A percentile compares a stretch with the other conserved stretches of the same genome.
These are phyloP conservation scores for Holtermanniella nyarrowii DNA, from an alignment of 768 basidiomycete species.

Conservation along the genomic window DNA sequence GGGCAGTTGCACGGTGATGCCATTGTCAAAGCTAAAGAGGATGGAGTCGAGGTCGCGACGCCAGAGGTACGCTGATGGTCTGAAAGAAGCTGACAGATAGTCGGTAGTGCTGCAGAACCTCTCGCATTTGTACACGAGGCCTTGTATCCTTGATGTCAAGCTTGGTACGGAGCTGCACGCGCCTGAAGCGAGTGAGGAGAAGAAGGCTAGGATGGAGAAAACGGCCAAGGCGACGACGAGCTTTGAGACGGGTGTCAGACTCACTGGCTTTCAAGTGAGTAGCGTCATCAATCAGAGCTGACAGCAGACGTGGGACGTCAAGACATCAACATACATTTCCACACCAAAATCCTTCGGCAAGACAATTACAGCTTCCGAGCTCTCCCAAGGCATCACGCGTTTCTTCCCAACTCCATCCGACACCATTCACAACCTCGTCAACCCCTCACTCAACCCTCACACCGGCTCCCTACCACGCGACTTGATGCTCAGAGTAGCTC, in stretches of 20 bases:
- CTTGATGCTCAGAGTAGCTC: slow-evolving; percentile 53
- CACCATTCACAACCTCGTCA: neutral
- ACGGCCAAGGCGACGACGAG: slow-evolving; percentile 63
- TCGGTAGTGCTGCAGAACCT: slow-evolving; percentile 80
- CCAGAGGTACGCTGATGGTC: slow-evolving; percentile 21
- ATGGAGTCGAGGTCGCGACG: slow-evolving; percentile 8
- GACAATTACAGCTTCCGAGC: slow-evolving; percentile 55
- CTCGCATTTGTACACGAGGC: slow-evolving; percentile 59
- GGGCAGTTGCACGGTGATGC: slow-evolving; percentile 46
- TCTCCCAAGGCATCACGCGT: slow-evolving; percentile 62
- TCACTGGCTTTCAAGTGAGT: slow-evolving; percentile 84
- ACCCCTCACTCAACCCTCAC: slow-evolving; percentile 8
- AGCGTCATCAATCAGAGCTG: neutral
- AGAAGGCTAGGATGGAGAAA: slow-evolving; percentile 65
- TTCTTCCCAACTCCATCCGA: slow-evolving; percentile 56
- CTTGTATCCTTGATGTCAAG: slow-evolving; percentile 84
- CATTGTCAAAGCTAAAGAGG: slow-evolving; percentile 3
- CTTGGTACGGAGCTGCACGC: slow-evolving; percentile 85
- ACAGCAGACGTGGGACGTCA: slow-evolving; percentile 61
- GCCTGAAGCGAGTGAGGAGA: slow-evolving; percentile 53
- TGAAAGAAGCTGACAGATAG: slow-evolving; percentile 41
- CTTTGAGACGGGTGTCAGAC: slow-evolving; percentile 59
- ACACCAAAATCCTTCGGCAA: slow-evolving; percentile 64
- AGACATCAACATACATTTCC: slow-evolving; percentile 49
- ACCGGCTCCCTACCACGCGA: slow-evolving; percentile 7